Evolutionary conservation across 2,329 filamentous ascomycete species (phyloP).

Genomic region (Claviceps spartinae): DNA sequence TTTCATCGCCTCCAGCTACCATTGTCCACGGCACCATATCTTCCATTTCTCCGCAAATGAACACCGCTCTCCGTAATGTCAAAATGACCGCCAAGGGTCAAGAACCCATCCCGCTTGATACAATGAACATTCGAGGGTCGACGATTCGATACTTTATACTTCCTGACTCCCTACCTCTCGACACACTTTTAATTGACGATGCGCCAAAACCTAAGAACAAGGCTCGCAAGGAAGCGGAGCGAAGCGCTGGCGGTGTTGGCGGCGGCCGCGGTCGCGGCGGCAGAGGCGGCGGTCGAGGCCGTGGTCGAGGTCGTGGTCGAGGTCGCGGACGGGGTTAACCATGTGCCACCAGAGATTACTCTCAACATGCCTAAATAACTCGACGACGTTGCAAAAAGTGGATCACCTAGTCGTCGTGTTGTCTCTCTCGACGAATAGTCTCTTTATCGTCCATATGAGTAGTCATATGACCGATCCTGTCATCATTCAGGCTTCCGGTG

Average conservation of each 20-base stretch:
- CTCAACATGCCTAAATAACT: no score
- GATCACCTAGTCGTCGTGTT: no score
- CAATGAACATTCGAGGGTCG: constrained; percentile 91
- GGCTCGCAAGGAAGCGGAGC: constrained; percentile 77
- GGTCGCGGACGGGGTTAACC: constrained; percentile 5
- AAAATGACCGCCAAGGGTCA: constrained; percentile 91
- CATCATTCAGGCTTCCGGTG: no score
- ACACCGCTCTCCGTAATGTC: constrained; percentile 86
- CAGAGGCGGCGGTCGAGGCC: constrained; percentile 30
- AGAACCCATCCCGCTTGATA: constrained; percentile 77
- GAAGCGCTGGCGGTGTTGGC: constrained; percentile 39
- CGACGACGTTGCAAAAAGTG: no score
- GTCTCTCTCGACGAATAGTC: no score
- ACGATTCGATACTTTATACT: constrained; percentile 96
- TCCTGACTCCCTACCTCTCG: constrained; percentile 85
- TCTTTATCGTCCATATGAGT: no score
- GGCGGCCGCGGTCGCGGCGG: constrained; percentile 40
- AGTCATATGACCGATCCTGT: no score
- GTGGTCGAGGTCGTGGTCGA: constrained; percentile 23
- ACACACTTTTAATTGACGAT: constrained; percentile 92
- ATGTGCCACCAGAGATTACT: no score
- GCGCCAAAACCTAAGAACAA: constrained; percentile 99
- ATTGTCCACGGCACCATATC: constrained; percentile 95
- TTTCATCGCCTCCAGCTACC: constrained; percentile 49
- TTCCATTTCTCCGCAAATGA: constrained; percentile 96